phyloP scores from a whole-genome alignment of 148 eudicot genomes.

The Pharnaceum exiguum region DNA sequence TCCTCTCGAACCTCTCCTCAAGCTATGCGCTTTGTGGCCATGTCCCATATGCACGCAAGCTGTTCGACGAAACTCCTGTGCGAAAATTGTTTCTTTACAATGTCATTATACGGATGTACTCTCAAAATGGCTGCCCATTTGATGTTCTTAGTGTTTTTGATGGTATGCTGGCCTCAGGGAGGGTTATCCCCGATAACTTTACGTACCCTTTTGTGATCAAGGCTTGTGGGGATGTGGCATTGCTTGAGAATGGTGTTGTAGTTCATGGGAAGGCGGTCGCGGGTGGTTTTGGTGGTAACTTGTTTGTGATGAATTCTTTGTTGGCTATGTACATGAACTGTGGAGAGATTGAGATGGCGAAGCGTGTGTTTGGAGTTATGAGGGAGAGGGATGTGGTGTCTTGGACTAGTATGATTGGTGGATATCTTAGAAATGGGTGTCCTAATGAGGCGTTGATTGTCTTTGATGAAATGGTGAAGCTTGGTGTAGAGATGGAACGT shows the following conservation, averaged over 20 bases:
- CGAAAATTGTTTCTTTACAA: constrained; percentile 37
- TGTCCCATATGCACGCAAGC: constrained; percentile 32
- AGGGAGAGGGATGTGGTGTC: constrained; percentile 36
- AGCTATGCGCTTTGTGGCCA: constrained; percentile 44
- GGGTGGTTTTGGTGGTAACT: constrained; percentile 29
- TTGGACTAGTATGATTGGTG: constrained; percentile 71
- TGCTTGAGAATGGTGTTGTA: constrained; percentile 35
- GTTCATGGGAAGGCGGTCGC: constrained; percentile 46
- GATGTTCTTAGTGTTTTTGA: constrained; percentile 37
- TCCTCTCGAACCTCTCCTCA: constrained; percentile 33
- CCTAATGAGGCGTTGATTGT: constrained; percentile 32
- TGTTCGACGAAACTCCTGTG: constrained; percentile 59
- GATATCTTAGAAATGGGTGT: constrained; percentile 40
- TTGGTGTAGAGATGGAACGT: constrained; percentile 30
- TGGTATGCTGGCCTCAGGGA: constrained; percentile 28
- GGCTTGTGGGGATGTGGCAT: constrained; percentile 43
- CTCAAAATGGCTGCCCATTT: constrained; percentile 28
- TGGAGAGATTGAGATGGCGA: constrained; percentile 39
- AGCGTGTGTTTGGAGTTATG: constrained; percentile 41
- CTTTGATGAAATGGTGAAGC: constrained; percentile 41
- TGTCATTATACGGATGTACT: constrained; percentile 40
- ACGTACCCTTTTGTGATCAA: constrained; percentile 60
- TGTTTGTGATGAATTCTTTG: constrained; percentile 47
- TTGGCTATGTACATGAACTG: constrained; percentile 67
- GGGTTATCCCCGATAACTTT: constrained; percentile 26